These are phyloP conservation scores for Amauroascus niger DNA, from an alignment of 2,329 filamentous ascomycete species.

Conservation along the genomic window DNA sequence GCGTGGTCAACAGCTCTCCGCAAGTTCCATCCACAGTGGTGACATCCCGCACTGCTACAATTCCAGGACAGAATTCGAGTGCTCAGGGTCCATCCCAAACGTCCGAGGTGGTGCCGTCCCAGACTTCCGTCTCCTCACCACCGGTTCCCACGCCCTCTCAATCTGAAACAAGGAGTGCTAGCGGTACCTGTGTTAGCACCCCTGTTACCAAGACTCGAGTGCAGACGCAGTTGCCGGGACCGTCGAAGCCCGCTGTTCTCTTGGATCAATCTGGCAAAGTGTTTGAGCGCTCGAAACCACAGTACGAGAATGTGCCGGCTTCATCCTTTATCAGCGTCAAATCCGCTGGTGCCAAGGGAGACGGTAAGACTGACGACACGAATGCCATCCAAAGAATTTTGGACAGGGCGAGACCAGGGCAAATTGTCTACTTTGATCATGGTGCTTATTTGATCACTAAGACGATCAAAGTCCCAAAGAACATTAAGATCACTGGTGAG, in stretches of 20 bases:
- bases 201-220: slow-evolving; percentile 37
- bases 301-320: slow-evolving; percentile 63
- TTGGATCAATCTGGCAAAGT: slow-evolving; percentile 57
- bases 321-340: slow-evolving; percentile 75
- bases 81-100: slow-evolving; percentile 10
- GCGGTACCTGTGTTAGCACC: slow-evolving; percentile 22
- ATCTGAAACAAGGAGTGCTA: slow-evolving; percentile 8
- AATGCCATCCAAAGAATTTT: slow-evolving; percentile 70
- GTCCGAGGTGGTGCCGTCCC: slow-evolving; percentile 3
- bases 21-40: slow-evolving; percentile 2
- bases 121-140: slow-evolving; percentile 9
- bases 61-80: neutral
- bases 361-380: slow-evolving; percentile 81
- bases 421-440: slow-evolving; percentile 56
- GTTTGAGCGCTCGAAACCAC: slow-evolving; percentile 78
- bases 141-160: slow-evolving; percentile 16
- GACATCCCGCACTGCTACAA: slow-evolving; percentile 2
- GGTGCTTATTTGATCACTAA: slow-evolving; percentile 53
- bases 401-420: slow-evolving; percentile 49
- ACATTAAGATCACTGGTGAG: slow-evolving; percentile 81
- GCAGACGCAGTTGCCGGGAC: slow-evolving; percentile 49
- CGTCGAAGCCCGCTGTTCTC: slow-evolving; percentile 57
- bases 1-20: neutral
- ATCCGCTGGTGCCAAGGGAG: slow-evolving; percentile 70
- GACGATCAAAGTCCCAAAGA: slow-evolving; percentile 55